Evolutionary conservation across 2,329 filamentous ascomycete species (phyloP).

Genomic region (Pseudohalonectria lignicola): DNA sequence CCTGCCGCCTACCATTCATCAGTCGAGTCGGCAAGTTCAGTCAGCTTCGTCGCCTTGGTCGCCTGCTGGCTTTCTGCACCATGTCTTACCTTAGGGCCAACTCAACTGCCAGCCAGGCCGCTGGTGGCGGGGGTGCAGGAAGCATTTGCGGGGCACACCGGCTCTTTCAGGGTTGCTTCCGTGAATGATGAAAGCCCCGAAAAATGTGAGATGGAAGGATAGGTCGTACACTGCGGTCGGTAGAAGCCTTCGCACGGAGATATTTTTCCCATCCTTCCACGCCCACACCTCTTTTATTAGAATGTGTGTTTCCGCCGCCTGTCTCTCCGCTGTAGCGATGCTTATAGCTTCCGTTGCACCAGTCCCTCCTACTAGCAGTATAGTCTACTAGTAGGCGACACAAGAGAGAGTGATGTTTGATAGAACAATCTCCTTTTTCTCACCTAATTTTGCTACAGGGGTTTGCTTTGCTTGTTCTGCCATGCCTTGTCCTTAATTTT

Average conservation of each 20-base stretch:
- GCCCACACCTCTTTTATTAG: not conserved
- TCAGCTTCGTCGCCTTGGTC: not conserved
- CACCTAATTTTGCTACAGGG: not conserved
- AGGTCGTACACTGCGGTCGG: not conserved
- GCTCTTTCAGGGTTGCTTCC: no score
- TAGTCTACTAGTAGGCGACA: not conserved
- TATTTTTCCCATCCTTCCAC: not conserved
- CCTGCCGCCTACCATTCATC: not conserved
- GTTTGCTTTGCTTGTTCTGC: not conserved
- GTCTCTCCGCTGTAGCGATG: no score
- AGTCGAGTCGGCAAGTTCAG: not conserved
- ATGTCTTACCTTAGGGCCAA: not conserved
- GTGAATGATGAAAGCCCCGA: no score
- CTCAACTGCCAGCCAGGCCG: not conserved
- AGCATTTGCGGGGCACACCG: no score
- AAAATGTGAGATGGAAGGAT: not conserved
- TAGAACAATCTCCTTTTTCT: not conserved
- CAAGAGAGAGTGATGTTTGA: no score
- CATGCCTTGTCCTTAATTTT: not conserved
- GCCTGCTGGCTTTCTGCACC: not conserved
- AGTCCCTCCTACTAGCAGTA: not conserved
- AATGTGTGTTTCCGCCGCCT: not conserved
- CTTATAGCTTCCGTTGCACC: not conserved
- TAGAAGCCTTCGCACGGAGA: not conserved
- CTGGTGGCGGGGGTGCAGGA: no score